A percentile compares a stretch with the other conserved stretches of the same genome.
Evolutionary conservation across 2,329 filamentous ascomycete genomes (phyloP).

Genomic region (Trichoderma afroharzianum): DNA sequence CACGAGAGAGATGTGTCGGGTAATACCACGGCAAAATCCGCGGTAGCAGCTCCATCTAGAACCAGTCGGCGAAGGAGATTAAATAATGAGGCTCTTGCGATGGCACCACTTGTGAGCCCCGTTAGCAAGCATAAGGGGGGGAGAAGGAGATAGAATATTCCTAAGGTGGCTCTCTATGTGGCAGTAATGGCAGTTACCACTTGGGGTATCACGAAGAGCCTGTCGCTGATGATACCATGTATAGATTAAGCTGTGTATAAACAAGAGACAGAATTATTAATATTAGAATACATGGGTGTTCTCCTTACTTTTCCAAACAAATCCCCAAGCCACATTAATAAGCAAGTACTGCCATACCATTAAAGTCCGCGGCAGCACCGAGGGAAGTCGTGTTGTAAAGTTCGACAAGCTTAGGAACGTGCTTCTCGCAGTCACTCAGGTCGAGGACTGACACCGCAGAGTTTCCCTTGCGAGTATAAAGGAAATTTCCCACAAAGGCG

Average conservation of each 20-base stretch:
- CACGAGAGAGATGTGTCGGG: not conserved
- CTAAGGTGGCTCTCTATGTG: not conserved
- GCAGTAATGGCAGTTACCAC: not conserved
- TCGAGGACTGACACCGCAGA: not conserved
- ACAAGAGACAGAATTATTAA: not conserved
- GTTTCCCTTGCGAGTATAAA: not conserved
- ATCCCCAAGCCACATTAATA: not conserved
- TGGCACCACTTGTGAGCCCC: constrained; percentile 3
- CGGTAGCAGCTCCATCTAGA: not conserved
- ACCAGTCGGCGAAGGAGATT: not conserved
- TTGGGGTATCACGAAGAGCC: not conserved
- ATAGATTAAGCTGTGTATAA: not conserved
- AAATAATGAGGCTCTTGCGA: not conserved
- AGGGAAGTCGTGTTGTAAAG: not conserved
- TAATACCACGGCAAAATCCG: not conserved
- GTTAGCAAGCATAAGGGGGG: not conserved
- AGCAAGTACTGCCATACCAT: not conserved
- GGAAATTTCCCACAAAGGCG: not conserved
- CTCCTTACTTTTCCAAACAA: not conserved
- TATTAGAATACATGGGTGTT: not conserved
- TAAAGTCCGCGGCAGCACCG: not conserved
- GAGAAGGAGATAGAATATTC: not conserved
- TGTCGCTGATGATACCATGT: not conserved
- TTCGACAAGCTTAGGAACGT: not conserved
- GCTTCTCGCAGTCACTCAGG: not conserved